Conservation (phyloP, 495 filamentous ascomycete species). For the Annulohypoxylon bovei region DNA sequence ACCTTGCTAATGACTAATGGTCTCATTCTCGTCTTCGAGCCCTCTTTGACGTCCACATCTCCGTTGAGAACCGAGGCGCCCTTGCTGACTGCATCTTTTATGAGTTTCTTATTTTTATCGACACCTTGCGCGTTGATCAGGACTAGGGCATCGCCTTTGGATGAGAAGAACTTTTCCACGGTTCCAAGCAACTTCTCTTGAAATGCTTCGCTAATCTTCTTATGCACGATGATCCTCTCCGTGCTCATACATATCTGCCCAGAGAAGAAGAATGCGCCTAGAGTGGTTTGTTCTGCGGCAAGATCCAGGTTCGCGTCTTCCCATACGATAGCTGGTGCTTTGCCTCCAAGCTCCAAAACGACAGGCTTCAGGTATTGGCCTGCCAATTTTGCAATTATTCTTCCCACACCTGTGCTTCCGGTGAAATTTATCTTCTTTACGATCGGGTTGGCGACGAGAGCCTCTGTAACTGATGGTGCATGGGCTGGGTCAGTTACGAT, state of each 20-base stretch:
- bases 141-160: slow-evolving; percentile 61
- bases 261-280: slow-evolving; percentile 65
- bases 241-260: slow-evolving; percentile 93
- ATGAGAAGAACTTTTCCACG: slow-evolving; percentile 60
- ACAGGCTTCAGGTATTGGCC: slow-evolving; percentile 74
- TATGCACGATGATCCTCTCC: slow-evolving; percentile 86
- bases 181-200: slow-evolving; percentile 66
- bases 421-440: slow-evolving; percentile 77
- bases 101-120: slow-evolving; percentile 72
- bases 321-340: slow-evolving; percentile 70
- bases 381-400: slow-evolving; percentile 65
- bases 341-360: slow-evolving; percentile 74
- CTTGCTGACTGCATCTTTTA: slow-evolving; percentile 71
- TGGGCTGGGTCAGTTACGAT: slow-evolving; percentile 62
- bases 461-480: slow-evolving; percentile 63
- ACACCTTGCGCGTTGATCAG: slow-evolving; percentile 70
- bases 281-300: slow-evolving; percentile 62
- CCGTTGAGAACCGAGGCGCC: slow-evolving; percentile 76
- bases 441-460: slow-evolving; percentile 63
- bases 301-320: slow-evolving; percentile 70
- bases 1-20: slow-evolving; percentile 76
- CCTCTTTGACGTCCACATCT: slow-evolving; percentile 57
- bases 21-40: slow-evolving; percentile 66
- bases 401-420: slow-evolving; percentile 67
- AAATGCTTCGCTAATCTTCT: slow-evolving; percentile 72